Conservation (phyloP, 1,139 yeast genomes). For the Blastobotrys persicus region DNA sequence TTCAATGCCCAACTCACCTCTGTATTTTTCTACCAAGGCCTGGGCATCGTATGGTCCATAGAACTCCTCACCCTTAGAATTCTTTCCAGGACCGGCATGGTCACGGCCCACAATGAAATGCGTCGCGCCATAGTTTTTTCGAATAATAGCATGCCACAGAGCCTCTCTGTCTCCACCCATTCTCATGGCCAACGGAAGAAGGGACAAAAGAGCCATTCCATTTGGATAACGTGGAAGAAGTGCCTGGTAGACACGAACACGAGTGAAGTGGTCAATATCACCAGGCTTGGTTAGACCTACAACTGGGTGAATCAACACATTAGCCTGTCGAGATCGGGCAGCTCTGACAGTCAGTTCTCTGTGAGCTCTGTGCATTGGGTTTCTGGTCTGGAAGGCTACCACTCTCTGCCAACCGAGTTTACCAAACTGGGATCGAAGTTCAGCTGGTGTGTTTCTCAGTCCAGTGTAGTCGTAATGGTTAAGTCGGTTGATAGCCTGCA, state of each 20-base stretch:
- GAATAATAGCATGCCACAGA: constrained; percentile 95
- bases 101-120: constrained; percentile 98
- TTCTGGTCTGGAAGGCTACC: constrained; percentile 97
- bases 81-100: constrained; percentile 96
- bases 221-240: constrained; percentile 88
- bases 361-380: constrained; percentile 98
- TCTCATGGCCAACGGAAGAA: constrained; percentile 95
- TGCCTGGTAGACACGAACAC: constrained; percentile 93
- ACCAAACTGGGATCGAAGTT: constrained; percentile 77
- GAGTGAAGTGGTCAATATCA: constrained; percentile 95
- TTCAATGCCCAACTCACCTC: constrained; percentile 76
- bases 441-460: constrained; percentile 85
- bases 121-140: constrained; percentile 95
- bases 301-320: constrained; percentile 90
- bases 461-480: constrained; percentile 89
- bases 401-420: constrained; percentile 85
- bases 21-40: constrained; percentile 71
- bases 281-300: constrained; percentile 98
- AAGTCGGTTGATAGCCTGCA: constrained; percentile 82
- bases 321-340: constrained; percentile 74
- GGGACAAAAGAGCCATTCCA: constrained; percentile 85
- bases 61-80: constrained; percentile 90
- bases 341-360: constrained; percentile 95
- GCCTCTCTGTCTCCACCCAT: constrained; percentile 99
- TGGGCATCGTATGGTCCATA: constrained; percentile 98